Evolutionary conservation across 352 stramenopile genomes (phyloP).

Genomic region (Thalassiosira oceanica): DNA sequence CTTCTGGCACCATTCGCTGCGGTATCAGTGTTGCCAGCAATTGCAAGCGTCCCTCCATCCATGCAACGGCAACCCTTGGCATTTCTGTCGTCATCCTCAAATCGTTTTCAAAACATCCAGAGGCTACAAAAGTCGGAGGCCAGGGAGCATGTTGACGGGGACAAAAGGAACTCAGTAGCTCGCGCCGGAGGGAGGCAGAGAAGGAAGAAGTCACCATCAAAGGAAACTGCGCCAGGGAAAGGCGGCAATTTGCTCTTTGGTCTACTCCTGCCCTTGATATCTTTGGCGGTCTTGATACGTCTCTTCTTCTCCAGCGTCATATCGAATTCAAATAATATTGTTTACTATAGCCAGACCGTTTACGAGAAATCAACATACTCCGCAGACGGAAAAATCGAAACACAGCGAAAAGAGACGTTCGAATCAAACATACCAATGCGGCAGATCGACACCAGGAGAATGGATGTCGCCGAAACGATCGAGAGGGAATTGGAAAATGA

Average conservation of each 20-base stretch:
- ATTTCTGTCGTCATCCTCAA: too few relatives aligned
- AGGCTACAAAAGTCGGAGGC: too few relatives aligned
- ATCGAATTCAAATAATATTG: slow-evolving; percentile 3
- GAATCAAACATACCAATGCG: slow-evolving; percentile 3
- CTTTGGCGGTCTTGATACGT: slow-evolving; percentile 2
- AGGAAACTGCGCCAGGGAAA: neutral
- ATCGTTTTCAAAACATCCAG: too few relatives aligned
- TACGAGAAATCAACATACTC: slow-evolving; percentile 10
- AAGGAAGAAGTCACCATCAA: neutral
- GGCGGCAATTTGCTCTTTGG: slow-evolving; percentile 2
- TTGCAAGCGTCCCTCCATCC: too few relatives aligned
- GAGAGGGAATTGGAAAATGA: neutral
- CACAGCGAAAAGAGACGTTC: slow-evolving; percentile 7
- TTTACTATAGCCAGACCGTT: slow-evolving; percentile 14
- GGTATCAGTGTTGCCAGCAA: too few relatives aligned
- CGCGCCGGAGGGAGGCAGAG: slow-evolving; percentile 3
- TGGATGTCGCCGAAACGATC: slow-evolving; percentile 1
- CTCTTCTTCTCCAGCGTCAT: neutral
- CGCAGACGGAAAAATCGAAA: slow-evolving; percentile 15
- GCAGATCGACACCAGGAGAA: neutral
- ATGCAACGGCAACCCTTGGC: too few relatives aligned
- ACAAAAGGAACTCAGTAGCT: neutral
- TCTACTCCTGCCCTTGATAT: neutral
- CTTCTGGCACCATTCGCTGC: too few relatives aligned
- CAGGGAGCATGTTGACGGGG: too few relatives aligned